A percentile compares a stretch with the other conserved stretches of the same genome.
phyloP scores from a whole-genome alignment of 129 eudicot genomes.

The Oenanthe sinensis region DNA sequence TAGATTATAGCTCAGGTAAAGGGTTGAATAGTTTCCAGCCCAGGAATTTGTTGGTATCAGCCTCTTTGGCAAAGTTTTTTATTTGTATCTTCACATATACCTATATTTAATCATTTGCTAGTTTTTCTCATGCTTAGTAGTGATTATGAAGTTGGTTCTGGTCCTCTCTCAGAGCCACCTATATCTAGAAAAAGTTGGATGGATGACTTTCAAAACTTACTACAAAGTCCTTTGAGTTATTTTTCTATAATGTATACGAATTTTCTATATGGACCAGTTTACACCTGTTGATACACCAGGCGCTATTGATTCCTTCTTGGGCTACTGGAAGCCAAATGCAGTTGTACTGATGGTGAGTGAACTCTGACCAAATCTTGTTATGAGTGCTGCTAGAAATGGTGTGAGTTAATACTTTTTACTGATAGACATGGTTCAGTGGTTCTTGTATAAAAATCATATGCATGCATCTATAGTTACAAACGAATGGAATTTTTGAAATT shows the following conservation, averaged over 20 bases:
- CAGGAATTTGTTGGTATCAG: neutral
- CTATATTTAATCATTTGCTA: neutral
- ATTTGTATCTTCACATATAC: neutral
- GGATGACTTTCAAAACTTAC: neutral
- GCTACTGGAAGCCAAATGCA: constrained; percentile 89
- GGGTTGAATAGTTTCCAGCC: neutral
- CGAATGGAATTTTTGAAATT: neutral
- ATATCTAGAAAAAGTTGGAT: neutral
- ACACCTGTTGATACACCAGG: constrained; percentile 88
- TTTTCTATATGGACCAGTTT: constrained; percentile 49
- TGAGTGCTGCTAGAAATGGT: constrained; percentile 62
- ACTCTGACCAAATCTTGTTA: constrained; percentile 91
- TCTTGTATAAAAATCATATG: neutral
- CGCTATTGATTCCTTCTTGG: constrained; percentile 70
- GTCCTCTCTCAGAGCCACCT: neutral
- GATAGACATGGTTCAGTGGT: neutral
- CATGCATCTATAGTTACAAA: neutral
- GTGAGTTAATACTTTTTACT: constrained; percentile 31
- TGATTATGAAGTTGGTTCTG: neutral
- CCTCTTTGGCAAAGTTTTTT: neutral
- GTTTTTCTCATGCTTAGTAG: constrained; percentile 10
- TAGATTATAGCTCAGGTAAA: neutral
- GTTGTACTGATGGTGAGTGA: constrained; percentile 78
- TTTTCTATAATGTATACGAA: constrained; percentile 5
- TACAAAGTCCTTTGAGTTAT: neutral